Evolutionary conservation across 2,329 filamentous ascomycete genomes (phyloP).

Genomic region (Paecilomyces formosus): DNA sequence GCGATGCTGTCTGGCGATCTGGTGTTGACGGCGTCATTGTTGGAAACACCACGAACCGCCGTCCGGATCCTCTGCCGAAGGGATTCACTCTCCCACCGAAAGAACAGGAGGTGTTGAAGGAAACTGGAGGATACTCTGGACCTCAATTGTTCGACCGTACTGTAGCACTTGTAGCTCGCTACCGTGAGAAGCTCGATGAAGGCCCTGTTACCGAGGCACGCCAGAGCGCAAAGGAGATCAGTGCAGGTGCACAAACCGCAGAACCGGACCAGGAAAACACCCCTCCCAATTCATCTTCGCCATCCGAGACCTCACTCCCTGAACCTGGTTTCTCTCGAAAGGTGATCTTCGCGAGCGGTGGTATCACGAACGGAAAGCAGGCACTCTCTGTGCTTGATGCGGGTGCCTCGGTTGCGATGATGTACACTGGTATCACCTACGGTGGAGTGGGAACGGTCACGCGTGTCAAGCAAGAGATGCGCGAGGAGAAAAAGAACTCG

Average conservation of each 20-base stretch:
- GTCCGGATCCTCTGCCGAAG: conserved; percentile 62
- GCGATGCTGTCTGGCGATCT: conserved; percentile 70
- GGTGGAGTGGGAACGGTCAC: conserved; percentile 56
- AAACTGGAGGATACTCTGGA: conserved; percentile 84
- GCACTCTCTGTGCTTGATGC: conserved; percentile 76
- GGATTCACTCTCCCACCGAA: conserved; percentile 56
- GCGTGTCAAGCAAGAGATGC: conserved; percentile 42
- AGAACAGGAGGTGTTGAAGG: conserved; percentile 62
- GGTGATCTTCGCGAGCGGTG: conserved; percentile 87
- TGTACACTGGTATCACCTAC: conserved; percentile 73
- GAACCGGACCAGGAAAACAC: conserved; percentile 16
- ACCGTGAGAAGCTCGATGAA: conserved; percentile 61
- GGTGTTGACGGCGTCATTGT: conserved; percentile 95
- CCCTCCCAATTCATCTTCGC: not conserved
- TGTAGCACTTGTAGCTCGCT: conserved; percentile 68
- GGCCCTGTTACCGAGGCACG: conserved; percentile 22
- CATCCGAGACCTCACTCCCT: conserved; percentile 8
- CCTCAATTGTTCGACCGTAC: conserved; percentile 82
- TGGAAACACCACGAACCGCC: conserved; percentile 88
- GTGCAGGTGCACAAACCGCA: conserved; percentile 7
- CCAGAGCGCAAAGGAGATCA: conserved; percentile 7
- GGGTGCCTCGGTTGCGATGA: conserved; percentile 82
- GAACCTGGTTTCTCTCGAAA: conserved; percentile 42
- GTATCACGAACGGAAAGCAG: conserved; percentile 81
- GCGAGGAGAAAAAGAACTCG: conserved; percentile 24